Conservation (phyloP, 176 grass and related monocot species). For the barley (Hordeum vulgare) region DNA sequence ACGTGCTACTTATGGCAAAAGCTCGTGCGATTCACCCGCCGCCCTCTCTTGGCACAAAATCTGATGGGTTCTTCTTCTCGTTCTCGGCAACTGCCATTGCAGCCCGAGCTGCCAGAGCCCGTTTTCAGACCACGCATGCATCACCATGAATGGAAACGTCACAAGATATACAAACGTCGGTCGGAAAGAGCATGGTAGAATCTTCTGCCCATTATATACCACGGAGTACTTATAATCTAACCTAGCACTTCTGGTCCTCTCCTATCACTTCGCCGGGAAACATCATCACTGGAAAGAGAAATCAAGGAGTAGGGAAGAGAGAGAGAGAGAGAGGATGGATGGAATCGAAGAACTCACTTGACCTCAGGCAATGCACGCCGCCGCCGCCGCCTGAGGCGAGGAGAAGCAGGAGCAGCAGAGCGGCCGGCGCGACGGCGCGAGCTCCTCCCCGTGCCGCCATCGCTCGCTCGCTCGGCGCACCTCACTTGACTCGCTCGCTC, state of each 20-base stretch:
- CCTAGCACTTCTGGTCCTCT: background rate
- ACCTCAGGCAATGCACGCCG: constrained; percentile 47
- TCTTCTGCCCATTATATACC: no score
- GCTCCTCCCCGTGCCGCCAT: constrained; percentile 34
- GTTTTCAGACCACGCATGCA: background rate
- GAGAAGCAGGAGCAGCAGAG: constrained; percentile 13
- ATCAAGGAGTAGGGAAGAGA: no score
- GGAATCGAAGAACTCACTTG: constrained; percentile 37
- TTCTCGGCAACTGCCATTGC: background rate
- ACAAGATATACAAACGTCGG: background rate
- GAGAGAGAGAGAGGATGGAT: background rate
- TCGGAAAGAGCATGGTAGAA: background rate
- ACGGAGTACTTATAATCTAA: background rate
- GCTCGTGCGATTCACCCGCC: background rate
- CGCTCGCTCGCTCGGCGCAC: background rate
- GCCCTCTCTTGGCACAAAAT: background rate
- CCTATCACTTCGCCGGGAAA: background rate
- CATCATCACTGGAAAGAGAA: background rate
- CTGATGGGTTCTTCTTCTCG: background rate
- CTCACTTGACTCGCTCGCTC: background rate
- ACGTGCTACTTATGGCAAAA: constrained; percentile 37
- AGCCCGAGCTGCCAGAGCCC: background rate
- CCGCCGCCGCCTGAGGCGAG: background rate
- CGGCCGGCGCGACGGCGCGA: background rate
- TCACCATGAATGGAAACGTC: background rate